Base-by-base conservation (phyloP, 2,329 filamentous ascomycete species). In the Plenodomus biglobosus region DNA sequence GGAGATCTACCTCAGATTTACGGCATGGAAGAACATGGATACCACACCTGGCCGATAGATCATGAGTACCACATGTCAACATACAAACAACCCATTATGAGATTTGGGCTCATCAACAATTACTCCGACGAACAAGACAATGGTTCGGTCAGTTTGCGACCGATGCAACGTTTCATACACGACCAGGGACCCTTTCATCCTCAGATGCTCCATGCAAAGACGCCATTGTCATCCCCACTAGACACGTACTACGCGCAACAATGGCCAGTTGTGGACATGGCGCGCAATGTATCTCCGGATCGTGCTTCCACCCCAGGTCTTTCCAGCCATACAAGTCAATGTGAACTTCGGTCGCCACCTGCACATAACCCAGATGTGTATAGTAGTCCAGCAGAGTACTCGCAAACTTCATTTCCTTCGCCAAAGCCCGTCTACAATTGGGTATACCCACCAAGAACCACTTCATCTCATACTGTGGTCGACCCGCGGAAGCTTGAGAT, bases 91-190 rank as follows among this genome's bases (percentile, higher is more conserved):
- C 47, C 51, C n/a, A n/a, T 17, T 30, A 40, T 50, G 11, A 44
- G 37, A 10, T 56, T 54, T 18, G 42, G 55, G 20, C 53, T 58
- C 18, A 57, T 61, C 10, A 53, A 60, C 15, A 40, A 50, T n/a
- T 59, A 60, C 37, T 42, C 61, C 38, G 54, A 59, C 20, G 36
- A 50, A 2, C 46, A 54, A 16, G 57, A 56, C 30, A 52, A 62
- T 39, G 56, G 54, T 10, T 53, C 52, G 42, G 55, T 66, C 34
- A 64, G 49, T 44, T 59, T 64, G 55, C 59, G 56, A 38, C 56
- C 56, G 22, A 64, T 72, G 63, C 64, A 71, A 40, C 69, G 70
- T 19, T 73, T 66, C 46, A 59, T 73, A 47, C 45, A 53, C 34
- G 68, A 71, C 32, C 49, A 53, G 16, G 59, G 59, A 22, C 65